Conservation (phyloP, 768 basidiomycete genomes). For the Lyophyllum shimeji region DNA sequence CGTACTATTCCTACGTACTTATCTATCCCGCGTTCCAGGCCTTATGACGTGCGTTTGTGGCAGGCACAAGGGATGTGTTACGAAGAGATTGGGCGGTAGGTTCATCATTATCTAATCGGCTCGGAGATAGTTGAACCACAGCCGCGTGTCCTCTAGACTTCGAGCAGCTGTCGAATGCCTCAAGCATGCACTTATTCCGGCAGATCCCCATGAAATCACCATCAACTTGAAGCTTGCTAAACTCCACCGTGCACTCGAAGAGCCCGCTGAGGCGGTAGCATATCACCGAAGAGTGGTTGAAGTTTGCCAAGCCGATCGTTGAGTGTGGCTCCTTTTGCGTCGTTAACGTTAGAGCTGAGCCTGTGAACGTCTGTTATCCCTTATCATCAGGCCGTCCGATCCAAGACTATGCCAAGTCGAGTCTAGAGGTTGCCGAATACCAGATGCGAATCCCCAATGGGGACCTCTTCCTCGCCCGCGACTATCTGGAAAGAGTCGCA, state of each 20-base stretch:
- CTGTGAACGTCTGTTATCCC: slow-evolving; percentile 16
- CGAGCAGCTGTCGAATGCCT: slow-evolving; percentile 91
- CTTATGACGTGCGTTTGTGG: slow-evolving; percentile 97
- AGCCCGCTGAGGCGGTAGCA: slow-evolving; percentile 65
- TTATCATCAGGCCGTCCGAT: slow-evolving; percentile 57
- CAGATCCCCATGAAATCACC: slow-evolving; percentile 72
- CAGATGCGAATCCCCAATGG: slow-evolving; percentile 64
- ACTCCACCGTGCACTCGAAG: slow-evolving; percentile 66
- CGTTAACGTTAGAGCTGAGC: slow-evolving; percentile 21
- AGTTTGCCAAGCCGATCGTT: slow-evolving; percentile 64
- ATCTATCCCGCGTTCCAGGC: slow-evolving; percentile 42
- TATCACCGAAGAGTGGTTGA: slow-evolving; percentile 84
- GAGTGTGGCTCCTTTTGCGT: slow-evolving; percentile 23
- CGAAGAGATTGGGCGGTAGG: slow-evolving; percentile 84
- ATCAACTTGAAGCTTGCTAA: slow-evolving; percentile 75
- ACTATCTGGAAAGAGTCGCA: slow-evolving; percentile 73
- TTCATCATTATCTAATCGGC: neutral
- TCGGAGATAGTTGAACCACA: neutral
- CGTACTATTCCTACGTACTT: slow-evolving; percentile 2
- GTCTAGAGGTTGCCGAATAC: slow-evolving; percentile 80
- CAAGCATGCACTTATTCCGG: slow-evolving; percentile 83
- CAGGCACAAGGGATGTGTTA: slow-evolving; percentile 93
- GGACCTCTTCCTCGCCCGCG: slow-evolving; percentile 67
- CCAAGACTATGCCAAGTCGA: slow-evolving; percentile 81
- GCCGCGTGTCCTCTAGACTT: slow-evolving; percentile 43